A percentile compares a stretch with the other conserved stretches of the same genome.
These are phyloP conservation scores for Backusella mclennaniae DNA, from an alignment of 192 early-diverging fungal genomes.

Conservation along the genomic window DNA sequence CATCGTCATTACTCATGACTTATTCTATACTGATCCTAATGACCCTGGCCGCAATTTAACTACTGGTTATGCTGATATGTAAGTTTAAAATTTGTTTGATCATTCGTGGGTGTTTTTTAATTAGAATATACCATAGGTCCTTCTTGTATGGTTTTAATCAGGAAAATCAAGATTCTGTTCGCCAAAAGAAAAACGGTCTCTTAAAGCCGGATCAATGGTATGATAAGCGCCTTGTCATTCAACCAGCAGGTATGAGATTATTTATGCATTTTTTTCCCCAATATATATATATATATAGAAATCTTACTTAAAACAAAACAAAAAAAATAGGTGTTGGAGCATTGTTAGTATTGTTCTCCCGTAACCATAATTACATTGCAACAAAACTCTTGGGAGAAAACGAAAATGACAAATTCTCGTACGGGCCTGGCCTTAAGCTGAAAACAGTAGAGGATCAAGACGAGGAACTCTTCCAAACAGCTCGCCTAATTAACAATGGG, in stretches of 20 bases:
- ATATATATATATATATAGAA: neutral
- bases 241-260: constrained; percentile 19
- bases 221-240: constrained; percentile 24
- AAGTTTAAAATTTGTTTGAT: neutral
- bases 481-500: constrained; percentile 45
- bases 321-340: constrained; percentile 25
- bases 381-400: constrained; percentile 34
- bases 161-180: constrained; percentile 27
- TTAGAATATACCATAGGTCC: constrained; percentile 3
- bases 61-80: constrained; percentile 43
- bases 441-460: constrained; percentile 29
- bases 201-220: constrained; percentile 27
- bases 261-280: neutral
- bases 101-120: neutral
- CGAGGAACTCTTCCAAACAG: constrained; percentile 50
- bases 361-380: constrained; percentile 57
- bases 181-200: constrained; percentile 20
- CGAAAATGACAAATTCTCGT: constrained; percentile 41
- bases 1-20: constrained; percentile 45
- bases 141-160: constrained; percentile 41
- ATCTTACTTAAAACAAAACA: neutral
- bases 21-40: constrained; percentile 41
- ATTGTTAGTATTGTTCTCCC: constrained; percentile 42
- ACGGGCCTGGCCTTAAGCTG: constrained; percentile 2
- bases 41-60: constrained; percentile 43